These are phyloP conservation scores for Microsporum audouinii DNA, from an alignment of 2,329 filamentous ascomycete species.

Conservation along the genomic window DNA sequence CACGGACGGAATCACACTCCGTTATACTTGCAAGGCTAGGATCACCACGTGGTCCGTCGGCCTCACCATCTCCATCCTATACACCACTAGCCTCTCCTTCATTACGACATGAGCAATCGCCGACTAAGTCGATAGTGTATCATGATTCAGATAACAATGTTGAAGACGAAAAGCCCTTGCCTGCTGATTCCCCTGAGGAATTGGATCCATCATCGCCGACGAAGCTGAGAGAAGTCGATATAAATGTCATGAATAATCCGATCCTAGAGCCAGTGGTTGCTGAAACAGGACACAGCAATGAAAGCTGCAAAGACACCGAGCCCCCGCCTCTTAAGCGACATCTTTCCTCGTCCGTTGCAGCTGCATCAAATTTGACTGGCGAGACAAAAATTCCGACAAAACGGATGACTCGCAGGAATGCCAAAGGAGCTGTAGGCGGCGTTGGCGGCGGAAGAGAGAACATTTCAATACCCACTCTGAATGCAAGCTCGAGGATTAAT, in stretches of 20 bases:
- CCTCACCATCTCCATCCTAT: constrained; percentile 12
- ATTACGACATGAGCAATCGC: constrained; percentile 24
- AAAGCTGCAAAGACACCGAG: constrained; percentile 21
- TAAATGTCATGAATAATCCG: constrained; percentile 34
- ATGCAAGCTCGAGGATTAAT: neutral
- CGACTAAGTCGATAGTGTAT: constrained; percentile 44
- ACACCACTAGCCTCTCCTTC: neutral
- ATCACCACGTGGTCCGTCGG: constrained; percentile 25
- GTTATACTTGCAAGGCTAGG: constrained; percentile 43
- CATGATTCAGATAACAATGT: constrained; percentile 35
- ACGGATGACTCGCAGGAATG: constrained; percentile 28
- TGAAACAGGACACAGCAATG: neutral
- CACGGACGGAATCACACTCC: constrained; percentile 58
- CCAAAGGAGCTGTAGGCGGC: constrained; percentile 17
- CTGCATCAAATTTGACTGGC: constrained; percentile 16
- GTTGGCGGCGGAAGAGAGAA: constrained; percentile 37
- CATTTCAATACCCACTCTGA: neutral
- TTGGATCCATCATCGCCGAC: constrained; percentile 26
- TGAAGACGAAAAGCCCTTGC: constrained; percentile 20
- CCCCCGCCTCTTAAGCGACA: constrained; percentile 19
- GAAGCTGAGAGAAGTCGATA: constrained; percentile 43
- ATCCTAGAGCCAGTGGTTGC: constrained; percentile 12
- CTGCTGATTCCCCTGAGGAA: constrained; percentile 17
- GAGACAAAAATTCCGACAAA: constrained; percentile 37
- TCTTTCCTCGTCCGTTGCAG: constrained; percentile 15